Conservation (phyloP, 1,139 yeast genomes). For the Debaryomycetaceae sp. region DNA sequence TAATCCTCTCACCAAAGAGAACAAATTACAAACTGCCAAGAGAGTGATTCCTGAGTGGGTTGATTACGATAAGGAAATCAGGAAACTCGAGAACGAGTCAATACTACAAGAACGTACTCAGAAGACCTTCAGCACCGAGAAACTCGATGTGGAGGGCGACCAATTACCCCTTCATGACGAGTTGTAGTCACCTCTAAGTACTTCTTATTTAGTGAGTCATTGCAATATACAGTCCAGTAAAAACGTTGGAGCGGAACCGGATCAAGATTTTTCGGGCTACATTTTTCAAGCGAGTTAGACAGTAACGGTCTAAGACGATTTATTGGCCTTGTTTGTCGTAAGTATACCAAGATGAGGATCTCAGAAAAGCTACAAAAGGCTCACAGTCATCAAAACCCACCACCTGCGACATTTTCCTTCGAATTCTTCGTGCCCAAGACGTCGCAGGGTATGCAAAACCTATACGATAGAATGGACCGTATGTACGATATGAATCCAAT, state of each 20-base stretch:
- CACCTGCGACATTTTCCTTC: constrained; percentile 77
- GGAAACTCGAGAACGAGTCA: constrained; percentile 4
- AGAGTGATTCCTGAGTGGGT: constrained; percentile 79
- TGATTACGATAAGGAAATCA: constrained; percentile 54
- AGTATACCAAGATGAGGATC: constrained; percentile 33
- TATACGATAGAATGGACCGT: constrained; percentile 96
- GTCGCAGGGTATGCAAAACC: constrained; percentile 91
- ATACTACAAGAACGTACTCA: neutral
- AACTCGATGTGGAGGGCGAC: neutral
- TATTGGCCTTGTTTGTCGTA: neutral
- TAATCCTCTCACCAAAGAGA: constrained; percentile 77
- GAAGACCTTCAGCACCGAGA: neutral
- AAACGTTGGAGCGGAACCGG: neutral
- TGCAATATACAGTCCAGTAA: neutral
- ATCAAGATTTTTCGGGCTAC: neutral
- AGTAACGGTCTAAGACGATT: neutral
- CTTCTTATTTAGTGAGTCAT: neutral
- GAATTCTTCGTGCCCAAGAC: constrained; percentile 99
- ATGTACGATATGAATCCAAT: constrained; percentile 92
- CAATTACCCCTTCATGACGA: constrained; percentile 6
- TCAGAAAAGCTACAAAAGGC: constrained; percentile 45
- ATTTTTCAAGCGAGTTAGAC: neutral
- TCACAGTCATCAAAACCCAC: constrained; percentile 32
- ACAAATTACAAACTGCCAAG: constrained; percentile 68
- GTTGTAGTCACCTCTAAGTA: constrained; percentile 4